These are phyloP conservation scores for Verticillium klebahnii DNA, from an alignment of 2,329 filamentous ascomycete species.

Conservation along the genomic window DNA sequence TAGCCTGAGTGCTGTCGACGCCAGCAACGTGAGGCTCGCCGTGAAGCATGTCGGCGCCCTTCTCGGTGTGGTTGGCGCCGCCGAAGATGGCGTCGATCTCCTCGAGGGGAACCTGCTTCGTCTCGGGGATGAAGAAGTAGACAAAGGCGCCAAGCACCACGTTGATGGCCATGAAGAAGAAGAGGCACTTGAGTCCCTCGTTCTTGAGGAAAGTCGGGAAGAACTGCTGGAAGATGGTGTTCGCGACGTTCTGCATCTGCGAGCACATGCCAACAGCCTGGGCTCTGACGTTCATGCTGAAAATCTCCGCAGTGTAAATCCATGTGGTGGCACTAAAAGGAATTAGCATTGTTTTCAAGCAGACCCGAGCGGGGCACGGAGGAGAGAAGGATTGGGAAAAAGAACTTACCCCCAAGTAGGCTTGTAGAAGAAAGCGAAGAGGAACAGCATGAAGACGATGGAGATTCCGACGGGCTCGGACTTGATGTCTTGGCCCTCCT, in stretches of 20 bases:
- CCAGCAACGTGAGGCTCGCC: constrained; percentile 7
- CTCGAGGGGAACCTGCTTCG: constrained; percentile 44
- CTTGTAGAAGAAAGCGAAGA: constrained; percentile 65
- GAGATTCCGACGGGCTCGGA: constrained; percentile 56
- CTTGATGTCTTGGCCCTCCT: constrained; percentile 43
- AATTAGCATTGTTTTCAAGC: not conserved
- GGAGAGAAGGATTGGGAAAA: not conserved
- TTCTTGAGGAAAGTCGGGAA: constrained; percentile 64
- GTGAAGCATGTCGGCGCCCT: constrained; percentile 42
- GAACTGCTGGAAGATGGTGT: constrained; percentile 65
- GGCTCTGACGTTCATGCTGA: constrained; percentile 67
- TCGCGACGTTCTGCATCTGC: constrained; percentile 59
- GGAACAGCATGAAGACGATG: constrained; percentile 64
- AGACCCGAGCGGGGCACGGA: too few relatives aligned
- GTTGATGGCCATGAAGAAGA: constrained; percentile 35
- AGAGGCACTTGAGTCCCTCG: constrained; percentile 36
- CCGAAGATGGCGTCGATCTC: constrained; percentile 54
- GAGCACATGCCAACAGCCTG: constrained; percentile 65
- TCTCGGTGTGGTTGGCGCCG: constrained; percentile 50
- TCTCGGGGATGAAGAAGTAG: constrained; percentile 47
- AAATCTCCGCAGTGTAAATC: constrained; percentile 68
- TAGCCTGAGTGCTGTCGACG: constrained; percentile 3
- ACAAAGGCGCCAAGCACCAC: constrained; percentile 44
- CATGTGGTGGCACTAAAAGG: constrained; percentile 36
- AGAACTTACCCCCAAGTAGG: constrained; percentile 53